Evolutionary conservation across 208 protist genomes (phyloP).

Genomic region (Zelonia costaricensis): DNA sequence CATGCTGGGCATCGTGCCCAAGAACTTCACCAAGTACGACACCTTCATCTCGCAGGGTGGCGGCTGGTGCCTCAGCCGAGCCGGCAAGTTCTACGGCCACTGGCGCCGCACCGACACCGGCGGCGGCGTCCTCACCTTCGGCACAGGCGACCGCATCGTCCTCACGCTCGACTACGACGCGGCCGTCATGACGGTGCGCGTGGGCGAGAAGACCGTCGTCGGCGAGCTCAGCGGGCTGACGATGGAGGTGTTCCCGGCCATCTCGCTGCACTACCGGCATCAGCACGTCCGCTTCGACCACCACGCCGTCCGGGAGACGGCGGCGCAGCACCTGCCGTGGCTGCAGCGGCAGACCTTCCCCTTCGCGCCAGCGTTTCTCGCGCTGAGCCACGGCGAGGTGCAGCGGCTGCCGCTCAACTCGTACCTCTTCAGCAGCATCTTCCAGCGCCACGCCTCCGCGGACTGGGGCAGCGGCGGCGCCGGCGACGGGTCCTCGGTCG

Average conservation of each 20-base stretch:
- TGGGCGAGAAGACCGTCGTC: constrained; percentile 79
- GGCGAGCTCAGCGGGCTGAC: constrained; percentile 88
- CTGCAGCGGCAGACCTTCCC: constrained; percentile 66
- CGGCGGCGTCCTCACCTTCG: constrained; percentile 65
- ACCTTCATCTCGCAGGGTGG: constrained; percentile 93
- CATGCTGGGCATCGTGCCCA: constrained; percentile 93
- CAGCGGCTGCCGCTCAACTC: constrained; percentile 60
- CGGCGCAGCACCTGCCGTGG: constrained; percentile 60
- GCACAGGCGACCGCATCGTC: constrained; percentile 87
- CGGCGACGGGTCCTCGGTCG: constrained; percentile 8
- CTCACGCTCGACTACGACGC: constrained; percentile 90
- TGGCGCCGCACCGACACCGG: constrained; percentile 81
- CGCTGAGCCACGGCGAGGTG: constrained; percentile 43
- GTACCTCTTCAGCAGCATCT: constrained; percentile 78
- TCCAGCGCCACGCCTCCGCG: constrained; percentile 29
- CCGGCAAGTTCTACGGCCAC: constrained; percentile 94
- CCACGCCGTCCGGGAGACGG: constrained; percentile 68
- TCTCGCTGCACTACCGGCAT: constrained; percentile 91
- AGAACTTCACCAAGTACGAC: constrained; percentile 90
- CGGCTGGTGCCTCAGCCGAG: constrained; percentile 92
- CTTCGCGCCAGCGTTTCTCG: constrained; percentile 59
- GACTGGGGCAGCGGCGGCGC: constrained; percentile 10
- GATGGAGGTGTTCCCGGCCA: constrained; percentile 88
- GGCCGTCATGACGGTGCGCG: constrained; percentile 82
- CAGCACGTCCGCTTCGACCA: constrained; percentile 93